Base-by-base conservation (phyloP, 176 grass and related monocot genomes). In the Panicum miliaceum region DNA sequence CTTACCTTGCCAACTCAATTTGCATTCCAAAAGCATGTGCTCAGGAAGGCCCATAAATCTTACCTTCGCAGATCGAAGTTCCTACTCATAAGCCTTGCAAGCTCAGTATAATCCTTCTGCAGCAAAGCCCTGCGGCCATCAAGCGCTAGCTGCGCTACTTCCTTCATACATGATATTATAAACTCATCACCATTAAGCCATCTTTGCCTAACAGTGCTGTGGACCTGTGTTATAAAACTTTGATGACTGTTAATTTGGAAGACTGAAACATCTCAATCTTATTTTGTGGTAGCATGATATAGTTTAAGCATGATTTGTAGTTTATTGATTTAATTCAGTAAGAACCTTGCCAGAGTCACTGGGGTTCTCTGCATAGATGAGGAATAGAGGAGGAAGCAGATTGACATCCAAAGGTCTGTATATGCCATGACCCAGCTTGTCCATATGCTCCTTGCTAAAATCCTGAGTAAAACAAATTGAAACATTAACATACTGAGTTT, bases 301-400 rank as follows among this genome's bases (percentile, higher is more conserved):
- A 9, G 70, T 43, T 58, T 37, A 75, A 51, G 54, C 6, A 63
- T 20, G n/a, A 40, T 0, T 2, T 40, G 3, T 20, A 26, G 22
- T 83, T 71, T 53, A 26, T 15, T 19, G 34, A 81, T 81, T 27
- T 2, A 82, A n/a, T 40, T 71, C 23, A 35, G 65, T 23, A 79
- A 84, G 27, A 78, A 98, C 95, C 95, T 98, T 98, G 64, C 95
- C 91, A 47, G 91, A 98, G 76, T 98, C 95, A 9, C 92, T 95
- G 43, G 95, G 92, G 76, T 98, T 98, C 50, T 95, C 85, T 29
- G 91, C 85, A 61, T 98, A 93, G 25, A 98, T 98, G 43, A 98
- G 85, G 80, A 86, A 86, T 1, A 98, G 80, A 74, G 91, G 87
- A 68, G 92, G 95, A 26, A 95, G 91, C 77, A 94, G 76, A 78